Base-by-base conservation (phyloP, 2,329 filamentous ascomycete genomes). In the Penicillium sp. region DNA sequence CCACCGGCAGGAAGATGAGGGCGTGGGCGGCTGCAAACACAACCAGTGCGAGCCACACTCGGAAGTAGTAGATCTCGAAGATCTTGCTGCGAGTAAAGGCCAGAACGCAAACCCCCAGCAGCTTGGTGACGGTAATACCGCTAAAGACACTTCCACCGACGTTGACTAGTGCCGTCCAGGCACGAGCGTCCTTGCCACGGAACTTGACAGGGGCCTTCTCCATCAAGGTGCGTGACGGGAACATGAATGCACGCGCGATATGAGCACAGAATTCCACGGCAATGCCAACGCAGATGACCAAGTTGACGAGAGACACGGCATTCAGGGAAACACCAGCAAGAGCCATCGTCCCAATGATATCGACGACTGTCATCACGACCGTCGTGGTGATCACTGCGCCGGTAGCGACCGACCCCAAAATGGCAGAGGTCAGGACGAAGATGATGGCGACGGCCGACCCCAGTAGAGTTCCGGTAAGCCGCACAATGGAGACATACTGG, bases 11-110 rank as follows among this genome's bases (percentile, higher is more conserved):
- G 67, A 97, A 95, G 6, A 98, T 79, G 39, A 98, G 75, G 0
- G 93, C 89, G 67, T 98, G 93, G 8, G 84, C 78, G 6, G 88
- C 88, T 2, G 90, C 94, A 67, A 95, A 91, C 8, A 94, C 67
- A 9, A 98, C 90, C 44, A 98, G 79, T 6, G 90, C 86, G 14
- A 96, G 74, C 93, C 93, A 98, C 35, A 98, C 87, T 35, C 93
- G 81, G 77, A 98, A 98, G 71, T 98, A 98, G 72, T 98, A 98
- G 47, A 98, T 89, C 74, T 98, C 94, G 61, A 98, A 98, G 63
- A 98, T 98, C 80, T 97, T 98, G 68, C 88, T 95, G 42, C 87
- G 77, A 6, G 93, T 98, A 63, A 96, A 98, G 0, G 93, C 93
- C 16, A 98, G 75, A 28, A 98, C 93, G 37, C 79, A 85, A 0